Evolutionary conservation across 768 basidiomycete genomes (phyloP).

Genomic region (Amanita jacksonii): DNA sequence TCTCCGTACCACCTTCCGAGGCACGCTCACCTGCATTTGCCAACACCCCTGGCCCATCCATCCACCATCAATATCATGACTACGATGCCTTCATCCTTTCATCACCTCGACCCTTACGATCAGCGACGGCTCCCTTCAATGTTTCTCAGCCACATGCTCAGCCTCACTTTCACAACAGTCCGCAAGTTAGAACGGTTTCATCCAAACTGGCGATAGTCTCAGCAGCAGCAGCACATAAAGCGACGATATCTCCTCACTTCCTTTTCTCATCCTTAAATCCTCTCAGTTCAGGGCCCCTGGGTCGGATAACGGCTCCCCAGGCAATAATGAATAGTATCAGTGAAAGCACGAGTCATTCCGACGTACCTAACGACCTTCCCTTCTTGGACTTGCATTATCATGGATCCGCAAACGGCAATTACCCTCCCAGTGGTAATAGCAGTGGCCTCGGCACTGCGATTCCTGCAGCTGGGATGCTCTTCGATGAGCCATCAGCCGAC

Average conservation of each 20-base stretch:
- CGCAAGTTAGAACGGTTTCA: neutral
- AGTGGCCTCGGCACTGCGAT: conserved; percentile 12
- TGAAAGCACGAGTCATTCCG: conserved; percentile 8
- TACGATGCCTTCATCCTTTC: conserved; percentile 8
- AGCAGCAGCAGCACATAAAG: neutral
- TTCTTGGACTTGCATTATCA: conserved; percentile 74
- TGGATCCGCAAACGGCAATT: conserved; percentile 4
- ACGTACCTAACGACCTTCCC: conserved; percentile 37
- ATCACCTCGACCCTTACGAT: conserved; percentile 7
- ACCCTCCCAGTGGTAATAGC: conserved; percentile 5
- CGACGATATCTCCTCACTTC: conserved; percentile 5
- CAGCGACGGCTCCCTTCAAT: neutral
- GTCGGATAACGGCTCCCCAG: neutral
- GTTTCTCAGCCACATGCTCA: neutral
- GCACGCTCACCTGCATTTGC: conserved; percentile 23
- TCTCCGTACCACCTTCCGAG: conserved; percentile 47
- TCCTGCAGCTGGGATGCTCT: conserved; percentile 13
- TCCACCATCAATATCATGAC: conserved; percentile 10
- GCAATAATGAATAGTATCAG: conserved; percentile 20
- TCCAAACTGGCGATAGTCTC: neutral
- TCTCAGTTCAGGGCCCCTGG: neutral
- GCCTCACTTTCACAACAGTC: neutral
- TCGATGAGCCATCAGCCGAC: conserved; percentile 8
- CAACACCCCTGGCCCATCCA: neutral
- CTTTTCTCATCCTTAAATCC: neutral